phyloP scores from a whole-genome alignment of 2,329 filamentous ascomycete species.

The Colletotrichum orbiculare region DNA sequence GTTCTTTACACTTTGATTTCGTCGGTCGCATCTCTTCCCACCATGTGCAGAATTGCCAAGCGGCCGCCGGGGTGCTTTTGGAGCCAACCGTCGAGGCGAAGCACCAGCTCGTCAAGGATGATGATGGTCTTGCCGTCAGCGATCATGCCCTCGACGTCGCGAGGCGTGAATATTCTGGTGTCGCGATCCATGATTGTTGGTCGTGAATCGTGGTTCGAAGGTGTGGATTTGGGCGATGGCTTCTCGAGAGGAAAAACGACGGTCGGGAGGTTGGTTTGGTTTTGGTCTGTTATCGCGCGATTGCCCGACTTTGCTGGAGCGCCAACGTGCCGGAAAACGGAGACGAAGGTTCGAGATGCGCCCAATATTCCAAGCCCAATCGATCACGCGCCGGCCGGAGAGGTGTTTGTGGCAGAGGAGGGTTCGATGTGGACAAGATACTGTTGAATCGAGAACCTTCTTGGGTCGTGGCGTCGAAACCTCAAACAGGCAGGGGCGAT shows the following conservation, averaged over 20 bases:
- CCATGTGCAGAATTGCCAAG: conserved; percentile 70
- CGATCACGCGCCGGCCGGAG: no score
- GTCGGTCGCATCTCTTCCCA: conserved; percentile 68
- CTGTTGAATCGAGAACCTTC: no score
- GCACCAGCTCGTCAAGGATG: conserved; percentile 64
- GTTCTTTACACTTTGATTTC: conserved; percentile 66
- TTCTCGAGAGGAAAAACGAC: not conserved
- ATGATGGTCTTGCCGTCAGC: conserved; percentile 66
- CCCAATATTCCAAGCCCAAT: no score
- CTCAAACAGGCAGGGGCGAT: no score
- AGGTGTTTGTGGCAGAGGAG: no score
- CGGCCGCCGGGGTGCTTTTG: conserved; percentile 68
- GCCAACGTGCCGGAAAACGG: no score
- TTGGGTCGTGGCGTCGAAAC: no score
- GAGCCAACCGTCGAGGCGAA: conserved; percentile 69
- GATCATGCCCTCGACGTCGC: conserved; percentile 62
- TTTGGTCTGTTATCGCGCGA: no score
- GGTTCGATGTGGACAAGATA: no score
- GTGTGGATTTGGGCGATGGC: not conserved
- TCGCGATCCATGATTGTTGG: conserved; percentile 51
- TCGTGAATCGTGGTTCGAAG: not conserved
- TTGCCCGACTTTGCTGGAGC: no score
- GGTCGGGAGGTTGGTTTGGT: no score
- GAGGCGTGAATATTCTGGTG: conserved; percentile 52
- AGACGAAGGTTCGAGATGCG: no score